Evolutionary conservation across 306 rosid genomes (phyloP).

Genomic region (Prunus armeniaca): DNA sequence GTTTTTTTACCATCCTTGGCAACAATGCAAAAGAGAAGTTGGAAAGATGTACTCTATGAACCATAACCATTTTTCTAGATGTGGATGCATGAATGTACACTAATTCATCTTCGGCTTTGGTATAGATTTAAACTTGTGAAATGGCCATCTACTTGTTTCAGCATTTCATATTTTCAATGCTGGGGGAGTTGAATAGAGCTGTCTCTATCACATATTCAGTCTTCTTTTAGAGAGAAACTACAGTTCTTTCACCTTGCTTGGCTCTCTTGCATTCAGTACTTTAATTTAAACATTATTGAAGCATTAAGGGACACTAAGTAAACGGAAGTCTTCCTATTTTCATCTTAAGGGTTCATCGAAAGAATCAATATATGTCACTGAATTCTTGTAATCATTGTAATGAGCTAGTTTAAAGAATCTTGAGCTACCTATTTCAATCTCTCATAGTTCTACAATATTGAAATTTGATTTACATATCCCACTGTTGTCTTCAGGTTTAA

Average conservation of each 20-base stretch:
- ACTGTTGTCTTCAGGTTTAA: constrained; percentile 71
- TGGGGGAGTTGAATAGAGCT: background rate
- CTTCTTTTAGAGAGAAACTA: background rate
- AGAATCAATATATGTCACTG: background rate
- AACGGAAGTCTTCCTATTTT: background rate
- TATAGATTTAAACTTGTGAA: background rate
- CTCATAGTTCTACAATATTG: constrained; percentile 1
- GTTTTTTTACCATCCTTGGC: background rate
- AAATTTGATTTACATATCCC: constrained; percentile 11
- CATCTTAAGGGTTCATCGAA: background rate
- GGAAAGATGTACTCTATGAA: background rate
- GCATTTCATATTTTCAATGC: background rate
- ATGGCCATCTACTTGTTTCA: background rate
- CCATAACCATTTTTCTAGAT: background rate
- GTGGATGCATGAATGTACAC: background rate
- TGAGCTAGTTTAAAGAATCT: background rate
- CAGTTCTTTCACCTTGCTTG: background rate
- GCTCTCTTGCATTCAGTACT: background rate
- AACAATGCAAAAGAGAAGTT: background rate
- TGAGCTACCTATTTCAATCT: background rate
- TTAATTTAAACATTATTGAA: background rate
- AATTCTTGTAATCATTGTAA: background rate
- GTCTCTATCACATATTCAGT: background rate
- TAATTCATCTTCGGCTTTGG: background rate
- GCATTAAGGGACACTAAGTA: background rate